phyloP scores from a whole-genome alignment of 192 early-diverging fungal species.

The Coemansia sp. region DNA sequence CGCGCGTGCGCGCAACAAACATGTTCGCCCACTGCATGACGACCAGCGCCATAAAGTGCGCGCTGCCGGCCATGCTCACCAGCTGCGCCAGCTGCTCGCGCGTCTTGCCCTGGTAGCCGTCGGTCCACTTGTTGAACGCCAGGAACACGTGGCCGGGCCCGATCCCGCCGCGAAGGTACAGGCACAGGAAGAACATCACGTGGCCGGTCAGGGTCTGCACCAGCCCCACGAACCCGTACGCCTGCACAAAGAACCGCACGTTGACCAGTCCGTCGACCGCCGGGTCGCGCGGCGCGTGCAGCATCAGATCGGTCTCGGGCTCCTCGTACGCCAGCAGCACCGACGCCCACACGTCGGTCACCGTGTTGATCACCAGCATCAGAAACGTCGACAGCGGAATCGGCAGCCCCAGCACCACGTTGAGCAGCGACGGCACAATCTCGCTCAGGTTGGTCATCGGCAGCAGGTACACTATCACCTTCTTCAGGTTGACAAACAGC shows the following conservation, averaged over 20 bases:
- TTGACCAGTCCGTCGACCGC: conserved; percentile 66
- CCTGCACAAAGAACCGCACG: conserved; percentile 61
- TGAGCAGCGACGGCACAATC: conserved; percentile 70
- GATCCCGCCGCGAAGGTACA: conserved; percentile 59
- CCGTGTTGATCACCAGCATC: conserved; percentile 70
- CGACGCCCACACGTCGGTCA: conserved; percentile 60
- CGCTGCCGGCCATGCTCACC: conserved; percentile 22
- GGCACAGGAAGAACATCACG: conserved; percentile 69
- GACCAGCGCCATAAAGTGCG: conserved; percentile 52
- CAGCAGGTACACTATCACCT: conserved; percentile 79
- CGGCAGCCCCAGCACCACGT: conserved; percentile 76
- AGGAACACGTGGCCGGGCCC: conserved; percentile 51
- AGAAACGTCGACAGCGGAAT: conserved; percentile 73
- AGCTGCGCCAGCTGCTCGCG: conserved; percentile 46
- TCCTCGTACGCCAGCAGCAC: conserved; percentile 72
- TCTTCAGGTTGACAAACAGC: conserved; percentile 83
- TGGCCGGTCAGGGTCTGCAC: conserved; percentile 63
- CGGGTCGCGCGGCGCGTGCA: conserved; percentile 64
- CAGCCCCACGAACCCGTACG: conserved; percentile 75
- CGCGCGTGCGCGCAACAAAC: conserved; percentile 48
- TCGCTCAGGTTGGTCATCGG: conserved; percentile 75
- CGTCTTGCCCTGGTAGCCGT: conserved; percentile 54
- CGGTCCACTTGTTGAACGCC: conserved; percentile 56
- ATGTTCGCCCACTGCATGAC: conserved; percentile 52
- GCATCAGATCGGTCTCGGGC: conserved; percentile 71